Percentiles rank a stretch among this genome's conserved stretches.
Evolutionary conservation across 768 basidiomycete species (phyloP).

Genomic region (Serendipita sp.): DNA sequence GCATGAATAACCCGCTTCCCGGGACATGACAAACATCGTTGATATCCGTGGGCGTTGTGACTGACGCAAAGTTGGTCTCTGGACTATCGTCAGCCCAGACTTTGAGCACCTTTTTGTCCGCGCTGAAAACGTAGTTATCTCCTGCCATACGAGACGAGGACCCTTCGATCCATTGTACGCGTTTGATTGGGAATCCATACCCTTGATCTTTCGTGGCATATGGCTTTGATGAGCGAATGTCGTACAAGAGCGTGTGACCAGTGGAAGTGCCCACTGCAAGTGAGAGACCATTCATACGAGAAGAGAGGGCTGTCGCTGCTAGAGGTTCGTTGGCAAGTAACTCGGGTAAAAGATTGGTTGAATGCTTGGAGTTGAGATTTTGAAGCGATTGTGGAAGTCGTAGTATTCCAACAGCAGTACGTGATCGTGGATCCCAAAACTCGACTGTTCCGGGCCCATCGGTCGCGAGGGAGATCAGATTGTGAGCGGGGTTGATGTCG

Average conservation of each 20-base stretch:
- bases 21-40: conserved; percentile 86
- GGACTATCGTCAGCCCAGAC: conserved; percentile 89
- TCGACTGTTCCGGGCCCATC: conserved; percentile 80
- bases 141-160: conserved; percentile 62
- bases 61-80: conserved; percentile 71
- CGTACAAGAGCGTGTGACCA: conserved; percentile 87
- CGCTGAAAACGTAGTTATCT: conserved; percentile 79
- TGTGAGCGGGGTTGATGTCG: conserved; percentile 87
- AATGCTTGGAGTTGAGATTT: conserved; percentile 19
- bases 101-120: conserved; percentile 94
- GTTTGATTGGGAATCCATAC: conserved; percentile 79
- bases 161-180: conserved; percentile 78
- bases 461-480: conserved; percentile 74
- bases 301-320: conserved; percentile 56
- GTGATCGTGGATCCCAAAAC: conserved; percentile 90
- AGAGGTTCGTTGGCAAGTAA: conserved; percentile 17
- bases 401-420: conserved; percentile 55
- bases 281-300: conserved; percentile 75
- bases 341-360: conserved; percentile 22
- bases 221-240: conserved; percentile 68
- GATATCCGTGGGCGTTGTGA: conserved; percentile 78
- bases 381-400: conserved; percentile 40
- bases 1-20: conserved; percentile 74
- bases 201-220: conserved; percentile 93
- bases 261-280: conserved; percentile 91